Conservation (phyloP, 2,329 filamentous ascomycete species). For the Xylariaceae sp. region DNA sequence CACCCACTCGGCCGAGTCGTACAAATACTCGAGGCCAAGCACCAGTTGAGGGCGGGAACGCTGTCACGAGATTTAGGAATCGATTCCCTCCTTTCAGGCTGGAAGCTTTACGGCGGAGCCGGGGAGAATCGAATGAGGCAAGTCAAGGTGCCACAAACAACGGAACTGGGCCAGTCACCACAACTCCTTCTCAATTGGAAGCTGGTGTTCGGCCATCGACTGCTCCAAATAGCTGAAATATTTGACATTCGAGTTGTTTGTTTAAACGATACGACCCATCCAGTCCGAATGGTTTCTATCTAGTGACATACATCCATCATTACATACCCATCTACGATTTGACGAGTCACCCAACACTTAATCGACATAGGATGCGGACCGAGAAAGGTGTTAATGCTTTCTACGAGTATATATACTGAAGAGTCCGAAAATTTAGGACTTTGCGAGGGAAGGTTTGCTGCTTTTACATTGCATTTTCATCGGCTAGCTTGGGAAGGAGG, state of each 20-base stretch:
- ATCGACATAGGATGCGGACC: too few species aligned
- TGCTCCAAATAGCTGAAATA: constrained; percentile 19
- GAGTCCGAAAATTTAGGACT: too few species aligned
- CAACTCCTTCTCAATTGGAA: constrained; percentile 48
- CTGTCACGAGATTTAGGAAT: constrained; percentile 25
- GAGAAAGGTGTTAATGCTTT: too few species aligned
- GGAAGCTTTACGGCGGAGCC: constrained; percentile 25
- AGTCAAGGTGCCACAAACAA: constrained; percentile 14
- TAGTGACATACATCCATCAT: too few species aligned
- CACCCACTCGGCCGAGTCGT: constrained; percentile 7
- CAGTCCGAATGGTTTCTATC: neutral
- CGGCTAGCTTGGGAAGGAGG: too few species aligned
- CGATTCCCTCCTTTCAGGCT: constrained; percentile 28
- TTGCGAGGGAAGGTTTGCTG: too few species aligned
- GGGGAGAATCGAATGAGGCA: constrained; percentile 19
- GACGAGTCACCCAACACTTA: too few species aligned
- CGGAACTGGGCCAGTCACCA: constrained; percentile 24
- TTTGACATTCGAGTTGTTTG: constrained; percentile 12
- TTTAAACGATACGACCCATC: constrained; percentile 16
- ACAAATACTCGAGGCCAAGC: constrained; percentile 2
- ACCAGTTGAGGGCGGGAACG: constrained; percentile 15
- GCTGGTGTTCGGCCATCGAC: constrained; percentile 37
- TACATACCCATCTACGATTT: too few species aligned
- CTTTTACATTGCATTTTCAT: too few species aligned
- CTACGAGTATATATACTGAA: too few species aligned